Base-by-base conservation (phyloP, 2,329 filamentous ascomycete species). In the Trichoderma pleuroti region DNA sequence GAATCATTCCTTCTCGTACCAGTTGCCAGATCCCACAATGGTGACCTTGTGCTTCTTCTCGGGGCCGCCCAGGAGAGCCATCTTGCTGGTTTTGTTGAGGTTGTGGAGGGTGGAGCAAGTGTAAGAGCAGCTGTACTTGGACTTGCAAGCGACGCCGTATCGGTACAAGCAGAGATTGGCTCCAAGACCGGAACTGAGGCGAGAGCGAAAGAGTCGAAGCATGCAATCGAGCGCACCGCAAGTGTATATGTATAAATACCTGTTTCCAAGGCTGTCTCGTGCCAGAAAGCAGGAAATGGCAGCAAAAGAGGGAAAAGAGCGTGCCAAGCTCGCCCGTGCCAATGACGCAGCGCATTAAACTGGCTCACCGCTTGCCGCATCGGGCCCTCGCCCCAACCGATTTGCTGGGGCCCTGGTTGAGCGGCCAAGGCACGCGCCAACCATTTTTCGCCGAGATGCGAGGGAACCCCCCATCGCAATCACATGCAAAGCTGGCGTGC, bases 1-100 rank as follows among this genome's bases (percentile, higher is more conserved):
- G 24, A 18, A n/a, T 46, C n/a, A n/a, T n/a, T 26, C n/a, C n/a
- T 28, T 32, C 32, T 18, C 66, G 8, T 85, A 95, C 94, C 96
- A 99, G 82, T 99, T 99, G 77, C 96, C 96, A 66, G 95, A 98
- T 76, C 96, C 96, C 75, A 99, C 89, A 66, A 99, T 89, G 73
- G 94, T 94, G 78, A 98, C 93, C 86, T 94, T 97, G 88, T 97
- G 94, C 83, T 92, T 94, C 84, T 89, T 92, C 73, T 85, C 83
- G 73, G 87, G 82, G 70, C 86, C 81, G 72, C 83, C 85, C 54
- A 86, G 78, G 63, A 77, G 64, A n/a, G 73, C 70, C 81, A 82
- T 82, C 39, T 76, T 81, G 76, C 8, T 61, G 36, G 52, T 52
- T 68, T 32, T 66, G 61, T 56, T 70, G 70, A 72, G 46, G 46